phyloP scores from a whole-genome alignment of 2,329 filamentous ascomycete genomes.

The Xylaria digitata region DNA sequence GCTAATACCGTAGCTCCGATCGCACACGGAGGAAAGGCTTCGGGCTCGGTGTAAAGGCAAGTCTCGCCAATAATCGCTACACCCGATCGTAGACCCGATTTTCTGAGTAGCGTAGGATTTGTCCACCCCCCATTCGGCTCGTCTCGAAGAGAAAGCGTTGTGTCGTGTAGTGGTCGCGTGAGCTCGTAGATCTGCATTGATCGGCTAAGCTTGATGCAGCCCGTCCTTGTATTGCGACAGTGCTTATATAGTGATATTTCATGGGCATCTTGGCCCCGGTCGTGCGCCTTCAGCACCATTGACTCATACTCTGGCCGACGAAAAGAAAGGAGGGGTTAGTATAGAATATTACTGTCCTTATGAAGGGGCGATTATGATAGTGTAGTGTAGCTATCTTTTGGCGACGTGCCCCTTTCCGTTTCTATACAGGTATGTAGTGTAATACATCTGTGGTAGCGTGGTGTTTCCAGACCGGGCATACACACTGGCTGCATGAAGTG shows the following conservation, averaged over 20 bases:
- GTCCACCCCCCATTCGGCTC: slow-evolving; percentile 12
- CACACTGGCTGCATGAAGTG: no score
- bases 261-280: slow-evolving; percentile 15
- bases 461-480: no score
- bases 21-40: slow-evolving; percentile 17
- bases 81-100: slow-evolving; percentile 9
- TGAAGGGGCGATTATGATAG: not conserved
- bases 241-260: not conserved
- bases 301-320: not conserved
- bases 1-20: slow-evolving; percentile 11
- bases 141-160: slow-evolving; percentile 21
- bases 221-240: not conserved
- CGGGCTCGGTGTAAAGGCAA: slow-evolving; percentile 14
- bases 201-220: slow-evolving; percentile 13
- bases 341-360: slow-evolving; percentile 2
- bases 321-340: slow-evolving; percentile 13
- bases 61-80: slow-evolving; percentile 8
- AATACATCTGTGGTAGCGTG: no score
- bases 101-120: slow-evolving; percentile 18
- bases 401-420: slow-evolving; percentile 12
- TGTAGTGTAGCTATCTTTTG: not conserved
- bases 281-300: not conserved
- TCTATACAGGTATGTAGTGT: not conserved
- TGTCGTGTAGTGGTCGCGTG: slow-evolving; percentile 31
- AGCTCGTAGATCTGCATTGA: slow-evolving; percentile 27